phyloP scores from a whole-genome alignment of 176 grass and related monocot species.

The Zoysia japonica region DNA sequence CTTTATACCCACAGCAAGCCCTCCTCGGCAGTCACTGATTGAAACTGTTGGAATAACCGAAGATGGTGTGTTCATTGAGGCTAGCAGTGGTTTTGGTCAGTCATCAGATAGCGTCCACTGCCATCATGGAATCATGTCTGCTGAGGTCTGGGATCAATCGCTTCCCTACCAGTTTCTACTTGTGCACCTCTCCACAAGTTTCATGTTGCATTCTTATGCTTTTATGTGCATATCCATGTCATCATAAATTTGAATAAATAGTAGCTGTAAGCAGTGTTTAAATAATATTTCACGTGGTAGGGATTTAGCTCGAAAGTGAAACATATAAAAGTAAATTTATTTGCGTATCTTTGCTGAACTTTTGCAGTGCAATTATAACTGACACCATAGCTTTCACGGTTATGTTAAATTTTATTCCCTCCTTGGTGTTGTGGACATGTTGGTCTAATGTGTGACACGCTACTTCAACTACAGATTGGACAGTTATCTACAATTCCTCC shows the following conservation, averaged over 20 bases:
- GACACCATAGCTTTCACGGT: conserved; percentile 1
- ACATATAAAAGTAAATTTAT: not conserved
- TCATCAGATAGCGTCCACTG: conserved; percentile 72
- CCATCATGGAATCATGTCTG: conserved; percentile 92
- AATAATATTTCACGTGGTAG: not conserved
- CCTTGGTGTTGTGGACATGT: not conserved
- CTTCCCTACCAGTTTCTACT: conserved; percentile 22
- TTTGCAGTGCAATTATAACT: not conserved
- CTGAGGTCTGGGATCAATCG: conserved; percentile 57
- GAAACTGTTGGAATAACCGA: conserved; percentile 85
- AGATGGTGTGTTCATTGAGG: conserved; percentile 72
- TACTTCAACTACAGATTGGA: conserved; percentile 61
- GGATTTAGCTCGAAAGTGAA: not conserved
- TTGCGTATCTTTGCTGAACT: not conserved
- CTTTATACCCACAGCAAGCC: conserved; percentile 82
- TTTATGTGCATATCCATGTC: conserved; percentile 12
- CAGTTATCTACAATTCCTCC: conserved; percentile 79
- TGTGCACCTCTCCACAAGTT: conserved; percentile 8
- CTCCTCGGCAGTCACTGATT: conserved; percentile 74
- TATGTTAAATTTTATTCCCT: conserved; percentile 1
- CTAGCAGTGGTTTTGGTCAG: conserved; percentile 86
- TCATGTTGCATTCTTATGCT: conserved; percentile 7
- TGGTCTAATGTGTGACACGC: conserved; percentile 24
- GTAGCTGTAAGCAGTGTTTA: not conserved
- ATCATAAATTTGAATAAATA: not conserved